These are phyloP conservation scores for Esteya vermicola DNA, from an alignment of 2,329 filamentous ascomycete species.

Conservation along the genomic window DNA sequence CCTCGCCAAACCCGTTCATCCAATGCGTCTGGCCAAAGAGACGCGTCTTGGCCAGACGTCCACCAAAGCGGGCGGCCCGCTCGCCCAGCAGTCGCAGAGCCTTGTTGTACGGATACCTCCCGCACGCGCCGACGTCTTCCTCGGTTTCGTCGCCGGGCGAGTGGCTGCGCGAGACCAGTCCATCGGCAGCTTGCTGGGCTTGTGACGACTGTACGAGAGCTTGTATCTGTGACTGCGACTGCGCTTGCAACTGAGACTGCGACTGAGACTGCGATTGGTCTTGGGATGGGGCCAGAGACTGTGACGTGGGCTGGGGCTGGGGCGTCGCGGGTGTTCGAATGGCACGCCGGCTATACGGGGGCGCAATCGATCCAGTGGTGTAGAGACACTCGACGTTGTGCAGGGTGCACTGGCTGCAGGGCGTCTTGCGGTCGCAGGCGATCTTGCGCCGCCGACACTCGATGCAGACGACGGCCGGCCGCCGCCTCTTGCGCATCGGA, in stretches of 20 bases:
- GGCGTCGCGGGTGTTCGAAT: no score
- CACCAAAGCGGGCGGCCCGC: constrained; percentile 5
- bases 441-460: constrained; percentile 47
- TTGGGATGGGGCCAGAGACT: no score
- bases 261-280: no score
- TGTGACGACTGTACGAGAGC: no score
- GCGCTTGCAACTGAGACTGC: no score
- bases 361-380: constrained; percentile 14
- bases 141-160: background rate
- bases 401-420: constrained; percentile 45
- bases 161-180: no score
- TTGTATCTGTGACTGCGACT: no score
- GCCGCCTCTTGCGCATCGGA: constrained; percentile 10
- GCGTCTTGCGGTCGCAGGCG: constrained; percentile 41
- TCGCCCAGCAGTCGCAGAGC: background rate
- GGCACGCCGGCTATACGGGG: constrained; percentile 10
- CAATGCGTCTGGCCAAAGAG: constrained; percentile 11
- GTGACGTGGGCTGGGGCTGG: no score
- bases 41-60: constrained; percentile 11
- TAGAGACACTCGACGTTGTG: constrained; percentile 40
- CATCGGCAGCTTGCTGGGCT: no score
- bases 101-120: no score
- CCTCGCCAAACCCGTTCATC: constrained; percentile 10
- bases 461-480: constrained; percentile 33
- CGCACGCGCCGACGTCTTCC: no score